These are phyloP conservation scores for Tephrocybe sp. DNA, from an alignment of 768 basidiomycete genomes.

Conservation along the genomic window DNA sequence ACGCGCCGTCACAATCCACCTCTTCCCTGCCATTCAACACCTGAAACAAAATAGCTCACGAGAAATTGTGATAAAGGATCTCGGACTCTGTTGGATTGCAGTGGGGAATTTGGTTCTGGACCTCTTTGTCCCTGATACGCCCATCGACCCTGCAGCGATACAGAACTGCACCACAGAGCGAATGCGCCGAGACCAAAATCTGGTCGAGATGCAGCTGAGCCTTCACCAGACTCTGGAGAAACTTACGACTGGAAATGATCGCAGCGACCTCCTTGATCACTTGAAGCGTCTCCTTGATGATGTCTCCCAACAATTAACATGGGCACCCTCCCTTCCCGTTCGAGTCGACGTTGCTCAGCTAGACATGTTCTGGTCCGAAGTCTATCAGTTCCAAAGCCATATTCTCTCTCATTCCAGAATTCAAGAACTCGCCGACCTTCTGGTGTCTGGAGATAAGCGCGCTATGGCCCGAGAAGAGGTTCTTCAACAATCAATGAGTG, in stretches of 20 bases:
- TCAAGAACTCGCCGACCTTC: conserved; percentile 39
- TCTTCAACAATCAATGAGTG: conserved; percentile 75
- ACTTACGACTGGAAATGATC: conserved; percentile 52
- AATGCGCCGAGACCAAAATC: conserved; percentile 37
- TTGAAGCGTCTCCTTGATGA: conserved; percentile 38
- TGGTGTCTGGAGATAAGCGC: conserved; percentile 35
- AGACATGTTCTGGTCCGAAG: conserved; percentile 72
- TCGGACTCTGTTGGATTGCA: conserved; percentile 55
- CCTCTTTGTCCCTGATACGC: conserved; percentile 79
- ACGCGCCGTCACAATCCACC: conserved; percentile 29
- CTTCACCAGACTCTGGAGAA: conserved; percentile 59
- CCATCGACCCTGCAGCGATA: conserved; percentile 83
- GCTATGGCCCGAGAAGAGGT: conserved; percentile 61
- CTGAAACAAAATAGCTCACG: conserved; percentile 6
- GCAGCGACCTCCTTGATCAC: conserved; percentile 47
- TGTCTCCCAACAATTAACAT: conserved; percentile 26
- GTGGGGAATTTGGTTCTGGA: conserved; percentile 60
- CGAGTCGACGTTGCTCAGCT: conserved; percentile 48
- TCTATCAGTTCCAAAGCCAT: conserved; percentile 71
- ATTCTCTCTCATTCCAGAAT: conserved; percentile 50
- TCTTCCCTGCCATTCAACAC: conserved; percentile 26
- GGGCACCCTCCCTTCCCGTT: conserved; percentile 27
- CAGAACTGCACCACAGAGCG: conserved; percentile 47
- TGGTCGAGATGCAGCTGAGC: conserved; percentile 46
- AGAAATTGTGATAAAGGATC: conserved; percentile 15